phyloP scores from a whole-genome alignment of 306 rosid genomes.

The Cicer pinnatifidum region DNA sequence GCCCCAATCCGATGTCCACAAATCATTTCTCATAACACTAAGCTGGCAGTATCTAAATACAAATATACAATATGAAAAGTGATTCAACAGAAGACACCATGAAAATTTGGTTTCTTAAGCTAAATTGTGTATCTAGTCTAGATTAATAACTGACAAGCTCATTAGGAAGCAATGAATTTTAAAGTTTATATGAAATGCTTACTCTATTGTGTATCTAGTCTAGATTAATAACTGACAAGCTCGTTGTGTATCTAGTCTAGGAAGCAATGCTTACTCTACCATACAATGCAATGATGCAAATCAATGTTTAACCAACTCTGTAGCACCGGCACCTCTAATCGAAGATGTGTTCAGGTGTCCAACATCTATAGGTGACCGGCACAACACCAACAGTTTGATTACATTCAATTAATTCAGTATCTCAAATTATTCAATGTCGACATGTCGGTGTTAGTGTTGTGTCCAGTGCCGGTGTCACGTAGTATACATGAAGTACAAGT shows the following conservation, averaged over 20 bases:
- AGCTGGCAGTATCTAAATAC: neutral
- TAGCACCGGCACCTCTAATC: too few species aligned
- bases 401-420: too few species aligned
- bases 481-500: neutral
- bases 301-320: neutral
- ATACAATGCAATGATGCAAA: neutral
- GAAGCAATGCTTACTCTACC: neutral
- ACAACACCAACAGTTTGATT: too few species aligned
- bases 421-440: too few species aligned
- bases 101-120: neutral
- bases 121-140: neutral
- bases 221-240: conserved; percentile 1
- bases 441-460: too few species aligned
- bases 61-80: neutral
- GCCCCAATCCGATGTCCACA: too few species aligned
- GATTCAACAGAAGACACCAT: neutral
- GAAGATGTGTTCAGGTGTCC: too few species aligned
- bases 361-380: too few species aligned
- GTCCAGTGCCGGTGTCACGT: neutral
- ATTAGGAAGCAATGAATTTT: neutral
- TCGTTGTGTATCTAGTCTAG: neutral
- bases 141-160: neutral
- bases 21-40: too few species aligned
- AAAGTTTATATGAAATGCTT: neutral
- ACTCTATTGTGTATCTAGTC: too few species aligned